Evolutionary conservation across 768 basidiomycete genomes (phyloP), one percentile per base, ranked within the genome.

Genomic region (Auriscalpium microsporum): DNA sequence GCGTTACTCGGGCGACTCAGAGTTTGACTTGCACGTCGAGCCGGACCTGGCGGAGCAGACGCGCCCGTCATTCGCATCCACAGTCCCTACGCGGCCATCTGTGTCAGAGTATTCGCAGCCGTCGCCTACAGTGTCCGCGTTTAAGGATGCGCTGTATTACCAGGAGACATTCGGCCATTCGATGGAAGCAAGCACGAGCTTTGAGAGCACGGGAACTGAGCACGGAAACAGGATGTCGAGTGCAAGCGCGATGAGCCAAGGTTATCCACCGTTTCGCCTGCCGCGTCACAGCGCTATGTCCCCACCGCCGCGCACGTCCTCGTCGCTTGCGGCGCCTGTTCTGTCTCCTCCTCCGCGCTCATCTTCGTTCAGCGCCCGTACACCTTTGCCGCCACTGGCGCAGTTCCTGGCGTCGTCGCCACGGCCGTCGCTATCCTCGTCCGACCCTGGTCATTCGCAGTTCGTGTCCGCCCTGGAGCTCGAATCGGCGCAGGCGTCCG

Each of bases 101-200:
- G 59, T 83, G 33, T 87, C 86, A 11, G 79, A 82, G 53, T 84
- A 85, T 65, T 83, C 85, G 10, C 81, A 82, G 59, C 75, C 79
- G 5, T 90, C 87, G 10, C 88, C 87, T 1, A 86, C 87, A 4
- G 82, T 77, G 7, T 89, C 87, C n/a, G 86, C 84, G n/a, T 90
- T 90, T 70, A 79, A 81, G 28, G 86, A 87, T 60, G 79, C 76
- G 14, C 65, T 79, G 44, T 75, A 72, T 48, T 65, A 72, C 28
- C 28, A 48, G 65, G 57, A 21, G 34, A 53, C 7, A 52, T 45
- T 28, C 2, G 34, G 19, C 55, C 61, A 42, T 44, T 65, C 46
- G 63, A 59, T 44, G 65, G 48, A 50, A 63, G 61, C 64, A 4
- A 35, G 48, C 8, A 33, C 34, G 11, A 35, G 48, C 48, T 50